phyloP scores from a whole-genome alignment of 305 asterid species.

The Rubia tinctorum region DNA sequence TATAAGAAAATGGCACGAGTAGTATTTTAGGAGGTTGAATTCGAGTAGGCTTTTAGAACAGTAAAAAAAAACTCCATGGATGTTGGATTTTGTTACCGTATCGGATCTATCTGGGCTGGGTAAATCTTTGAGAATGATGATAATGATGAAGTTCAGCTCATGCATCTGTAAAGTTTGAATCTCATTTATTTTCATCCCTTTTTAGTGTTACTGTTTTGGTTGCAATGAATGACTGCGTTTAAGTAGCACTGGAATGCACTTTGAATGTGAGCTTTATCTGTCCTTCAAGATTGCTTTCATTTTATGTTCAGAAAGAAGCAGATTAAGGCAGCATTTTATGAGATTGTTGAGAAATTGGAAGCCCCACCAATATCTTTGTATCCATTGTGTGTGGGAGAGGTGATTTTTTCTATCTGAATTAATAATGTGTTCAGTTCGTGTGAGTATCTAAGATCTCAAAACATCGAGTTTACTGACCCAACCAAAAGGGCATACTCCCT shows the following conservation, averaged over 20 bases:
- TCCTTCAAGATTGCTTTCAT: background rate
- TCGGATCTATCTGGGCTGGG: background rate
- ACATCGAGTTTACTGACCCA: no score
- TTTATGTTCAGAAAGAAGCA: background rate
- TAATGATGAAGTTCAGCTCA: background rate
- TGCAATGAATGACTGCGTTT: background rate
- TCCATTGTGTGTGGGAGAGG: background rate
- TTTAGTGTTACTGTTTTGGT: background rate
- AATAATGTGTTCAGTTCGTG: no score
- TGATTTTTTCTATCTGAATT: background rate
- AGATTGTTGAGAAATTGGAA: background rate
- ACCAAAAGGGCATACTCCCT: no score
- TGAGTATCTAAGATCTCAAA: no score
- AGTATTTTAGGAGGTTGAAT: background rate
- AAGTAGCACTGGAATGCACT: background rate
- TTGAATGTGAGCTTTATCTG: background rate
- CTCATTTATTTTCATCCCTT: background rate
- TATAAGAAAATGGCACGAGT: constrained; percentile 20
- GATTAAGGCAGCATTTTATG: background rate
- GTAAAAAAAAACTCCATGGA: background rate
- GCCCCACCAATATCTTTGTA: background rate
- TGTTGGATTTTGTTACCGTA: background rate
- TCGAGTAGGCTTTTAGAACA: background rate
- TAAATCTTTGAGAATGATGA: background rate
- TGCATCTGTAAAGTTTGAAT: constrained; percentile 1